phyloP scores from a whole-genome alignment of 192 early-diverging fungal genomes.

The Backusella macrospora region DNA sequence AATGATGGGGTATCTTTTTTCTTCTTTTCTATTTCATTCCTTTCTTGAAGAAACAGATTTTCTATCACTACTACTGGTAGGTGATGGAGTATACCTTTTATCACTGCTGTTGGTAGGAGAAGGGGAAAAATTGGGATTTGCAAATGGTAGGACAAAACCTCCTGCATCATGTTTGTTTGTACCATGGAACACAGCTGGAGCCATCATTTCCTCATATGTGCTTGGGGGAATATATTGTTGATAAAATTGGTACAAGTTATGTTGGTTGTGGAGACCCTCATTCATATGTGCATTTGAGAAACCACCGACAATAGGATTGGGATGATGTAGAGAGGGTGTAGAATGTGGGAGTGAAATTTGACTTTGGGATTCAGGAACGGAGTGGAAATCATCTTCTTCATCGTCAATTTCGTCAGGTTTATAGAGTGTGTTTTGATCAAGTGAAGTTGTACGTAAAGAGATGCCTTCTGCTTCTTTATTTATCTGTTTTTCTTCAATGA shows the following conservation, averaged over 20 bases:
- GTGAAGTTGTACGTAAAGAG: background rate
- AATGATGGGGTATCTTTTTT: conserved; percentile 1
- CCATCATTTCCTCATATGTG: conserved; percentile 37
- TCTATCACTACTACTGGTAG: background rate
- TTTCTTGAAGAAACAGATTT: background rate
- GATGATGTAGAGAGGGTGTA: background rate
- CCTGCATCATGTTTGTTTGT: conserved; percentile 24
- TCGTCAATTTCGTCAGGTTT: conserved; percentile 1
- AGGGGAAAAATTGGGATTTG: conserved; percentile 18
- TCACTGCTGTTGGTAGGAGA: background rate
- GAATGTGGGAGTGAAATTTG: background rate
- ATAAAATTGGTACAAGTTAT: conserved; percentile 40
- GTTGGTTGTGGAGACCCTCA: conserved; percentile 25
- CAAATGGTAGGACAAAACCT: conserved; percentile 27
- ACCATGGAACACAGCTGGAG: conserved; percentile 31
- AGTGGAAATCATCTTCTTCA: background rate
- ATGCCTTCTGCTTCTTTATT: background rate
- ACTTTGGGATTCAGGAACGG: background rate
- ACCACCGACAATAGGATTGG: background rate
- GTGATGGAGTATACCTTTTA: background rate
- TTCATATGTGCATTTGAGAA: conserved; percentile 24
- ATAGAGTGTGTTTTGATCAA: conserved; percentile 6
- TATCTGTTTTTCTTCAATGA: background rate
- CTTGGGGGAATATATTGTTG: conserved; percentile 32
- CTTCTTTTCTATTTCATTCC: background rate